phyloP scores from a whole-genome alignment of 192 early-diverging fungal species.

The Podila minutissima region DNA sequence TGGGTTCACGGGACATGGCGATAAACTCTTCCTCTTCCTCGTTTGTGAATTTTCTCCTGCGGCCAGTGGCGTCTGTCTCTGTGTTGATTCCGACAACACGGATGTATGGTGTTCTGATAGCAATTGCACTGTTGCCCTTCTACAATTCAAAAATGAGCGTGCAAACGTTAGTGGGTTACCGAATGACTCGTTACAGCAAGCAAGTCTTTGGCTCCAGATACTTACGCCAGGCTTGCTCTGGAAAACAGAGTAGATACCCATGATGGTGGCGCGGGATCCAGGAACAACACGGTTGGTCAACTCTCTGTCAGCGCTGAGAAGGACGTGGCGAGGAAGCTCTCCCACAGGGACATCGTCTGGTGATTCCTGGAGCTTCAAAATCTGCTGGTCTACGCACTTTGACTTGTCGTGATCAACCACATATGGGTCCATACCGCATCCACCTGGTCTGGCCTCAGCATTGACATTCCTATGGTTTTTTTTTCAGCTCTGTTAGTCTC shows the following conservation, averaged over 20 bases:
- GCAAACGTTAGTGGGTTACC: neutral
- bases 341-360: constrained; percentile 98
- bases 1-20: constrained; percentile 83
- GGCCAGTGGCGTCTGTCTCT: constrained; percentile 69
- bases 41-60: constrained; percentile 80
- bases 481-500: neutral
- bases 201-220: neutral
- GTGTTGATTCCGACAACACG: constrained; percentile 93
- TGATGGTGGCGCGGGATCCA: constrained; percentile 90
- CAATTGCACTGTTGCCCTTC: constrained; percentile 83
- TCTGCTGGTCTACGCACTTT: constrained; percentile 96
- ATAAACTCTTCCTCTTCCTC: constrained; percentile 95
- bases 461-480: constrained; percentile 23
- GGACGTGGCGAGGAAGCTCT: constrained; percentile 95
- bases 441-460: constrained; percentile 56
- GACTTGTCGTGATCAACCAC: constrained; percentile 96
- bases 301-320: constrained; percentile 89
- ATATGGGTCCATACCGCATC: constrained; percentile 91
- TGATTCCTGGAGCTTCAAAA: constrained; percentile 96
- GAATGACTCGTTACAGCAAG: neutral
- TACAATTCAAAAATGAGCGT: constrained; percentile 24
- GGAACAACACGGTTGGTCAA: constrained; percentile 93
- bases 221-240: constrained; percentile 70
- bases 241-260: constrained; percentile 96
- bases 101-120: constrained; percentile 93